phyloP scores from a whole-genome alignment of 176 grass and related monocot species.

The Olyra latifolia region DNA sequence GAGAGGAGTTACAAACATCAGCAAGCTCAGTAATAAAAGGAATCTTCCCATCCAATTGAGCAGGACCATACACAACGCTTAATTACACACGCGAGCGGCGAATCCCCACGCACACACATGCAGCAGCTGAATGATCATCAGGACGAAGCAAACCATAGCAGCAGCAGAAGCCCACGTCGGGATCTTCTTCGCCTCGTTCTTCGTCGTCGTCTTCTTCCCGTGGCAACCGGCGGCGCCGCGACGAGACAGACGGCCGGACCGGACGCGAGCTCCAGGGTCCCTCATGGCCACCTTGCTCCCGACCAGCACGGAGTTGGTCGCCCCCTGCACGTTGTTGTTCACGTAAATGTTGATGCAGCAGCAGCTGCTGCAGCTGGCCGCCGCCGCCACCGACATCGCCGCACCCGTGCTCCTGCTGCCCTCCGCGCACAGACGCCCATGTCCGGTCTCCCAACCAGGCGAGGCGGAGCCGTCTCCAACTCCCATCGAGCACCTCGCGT shows the following conservation, averaged over 20 bases:
- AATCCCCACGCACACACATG: background rate
- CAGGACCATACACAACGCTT: too few species aligned
- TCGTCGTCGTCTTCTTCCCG: background rate
- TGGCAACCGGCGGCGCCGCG: background rate
- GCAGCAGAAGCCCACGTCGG: background rate
- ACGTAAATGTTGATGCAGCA: slow-evolving; percentile 63
- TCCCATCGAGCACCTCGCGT: background rate
- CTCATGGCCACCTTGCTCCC: slow-evolving; percentile 74
- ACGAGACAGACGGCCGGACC: background rate
- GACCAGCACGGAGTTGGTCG: slow-evolving; percentile 80
- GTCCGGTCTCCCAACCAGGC: background rate
- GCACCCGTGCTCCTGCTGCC: slow-evolving; percentile 48
- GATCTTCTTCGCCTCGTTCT: too few species aligned
- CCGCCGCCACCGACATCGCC: slow-evolving; percentile 32
- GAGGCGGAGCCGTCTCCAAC: background rate
- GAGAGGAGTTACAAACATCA: too few species aligned
- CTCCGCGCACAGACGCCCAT: background rate
- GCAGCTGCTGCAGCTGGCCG: background rate
- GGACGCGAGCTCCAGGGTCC: slow-evolving; percentile 47
- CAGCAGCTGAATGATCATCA: background rate
- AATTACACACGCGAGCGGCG: too few species aligned
- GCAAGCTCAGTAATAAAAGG: too few species aligned
- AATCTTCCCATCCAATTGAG: too few species aligned
- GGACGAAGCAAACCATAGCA: background rate
- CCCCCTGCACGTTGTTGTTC: slow-evolving; percentile 78